Base-by-base conservation (phyloP, 192 early-diverging fungal species). In the Phycomyces blakesleeanus region DNA sequence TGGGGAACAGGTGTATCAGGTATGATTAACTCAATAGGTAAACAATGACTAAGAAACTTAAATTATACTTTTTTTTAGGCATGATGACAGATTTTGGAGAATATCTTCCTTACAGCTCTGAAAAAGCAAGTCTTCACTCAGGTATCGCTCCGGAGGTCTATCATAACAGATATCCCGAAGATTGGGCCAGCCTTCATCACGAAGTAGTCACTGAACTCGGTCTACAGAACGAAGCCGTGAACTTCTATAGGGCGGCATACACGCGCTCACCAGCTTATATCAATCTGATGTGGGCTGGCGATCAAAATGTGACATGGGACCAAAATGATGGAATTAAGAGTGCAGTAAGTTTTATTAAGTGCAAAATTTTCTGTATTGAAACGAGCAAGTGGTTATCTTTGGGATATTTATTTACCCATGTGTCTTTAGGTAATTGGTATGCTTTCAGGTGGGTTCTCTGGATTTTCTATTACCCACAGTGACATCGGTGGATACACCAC, bases 231-330 rank as follows among this genome's bases (percentile, higher is more conserved):
- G 70, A 78, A 18, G 62, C 53, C 15, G 69, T 77, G 22, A 26
- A 73, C 16, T 72, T 69, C 20, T 54, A 51, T 58, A 69, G 70
- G 7, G 67, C 75, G 15, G 76, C 42, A 5, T 75, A 64, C 18
- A 75, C 68, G 11, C 51, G 51, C 14, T 65, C 66, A 4, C 74
- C 76, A 0, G 76, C 75, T 26, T 50, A 61, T 12, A 76, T 69
- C 44, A 60, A 71, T n/a, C 10, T 64, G 6, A 63, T 77, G 51
- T 77, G 74, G 74, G 55, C 75, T 50, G 75, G 75, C 5, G 75
- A 76, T 42, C 76, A 77, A 42, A 67, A 67, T 37, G 71, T 72
- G 20, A 64, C 74, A 14, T 78, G 76, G 76, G 75, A 78, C 63
- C 29, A 62, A 24, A 40, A 71, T 37, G 64, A 77, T 55, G 76